A percentile compares a stretch with the other conserved stretches of the same genome.
These are phyloP conservation scores for Botrytis fragariae DNA, from an alignment of 2,329 filamentous ascomycete species.

Conservation along the genomic window DNA sequence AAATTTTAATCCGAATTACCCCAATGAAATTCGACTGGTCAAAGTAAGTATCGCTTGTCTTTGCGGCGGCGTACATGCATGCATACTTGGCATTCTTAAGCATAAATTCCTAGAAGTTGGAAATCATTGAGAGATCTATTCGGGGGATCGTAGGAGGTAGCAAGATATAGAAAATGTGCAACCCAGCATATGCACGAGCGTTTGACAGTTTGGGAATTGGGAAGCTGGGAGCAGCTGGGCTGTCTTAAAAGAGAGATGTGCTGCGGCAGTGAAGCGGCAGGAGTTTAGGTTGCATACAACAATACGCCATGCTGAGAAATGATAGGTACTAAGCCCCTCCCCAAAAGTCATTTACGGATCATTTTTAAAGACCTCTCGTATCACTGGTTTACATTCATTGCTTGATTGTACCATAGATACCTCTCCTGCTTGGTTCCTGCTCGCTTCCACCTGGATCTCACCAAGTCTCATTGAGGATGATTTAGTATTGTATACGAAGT, in stretches of 20 bases:
- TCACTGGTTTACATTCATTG: background rate
- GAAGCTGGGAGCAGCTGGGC: slow-evolving; percentile 11
- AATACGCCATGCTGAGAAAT: slow-evolving; percentile 1
- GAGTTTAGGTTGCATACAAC: slow-evolving; percentile 6
- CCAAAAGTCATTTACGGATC: background rate
- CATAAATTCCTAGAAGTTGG: background rate
- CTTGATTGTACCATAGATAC: background rate
- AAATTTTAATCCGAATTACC: background rate
- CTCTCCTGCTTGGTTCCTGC: background rate
- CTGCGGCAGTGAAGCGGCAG: slow-evolving; percentile 16
- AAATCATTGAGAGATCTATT: background rate
- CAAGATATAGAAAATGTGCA: background rate
- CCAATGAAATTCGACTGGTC: background rate
- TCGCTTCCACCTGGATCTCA: slow-evolving; percentile 8
- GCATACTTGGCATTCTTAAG: background rate
- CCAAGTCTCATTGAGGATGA: background rate
- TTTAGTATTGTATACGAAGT: background rate
- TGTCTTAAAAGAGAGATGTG: background rate
- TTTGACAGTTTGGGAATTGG: slow-evolving; percentile 11
- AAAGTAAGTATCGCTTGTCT: background rate
- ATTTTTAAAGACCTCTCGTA: background rate
- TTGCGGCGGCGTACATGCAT: slow-evolving; percentile 3
- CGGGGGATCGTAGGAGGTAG: background rate
- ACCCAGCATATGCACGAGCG: slow-evolving; percentile 19
- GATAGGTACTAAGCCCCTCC: background rate